Conservation (phyloP, 2,329 filamentous ascomycete species). For the Cordyceps fumosorosea region DNA sequence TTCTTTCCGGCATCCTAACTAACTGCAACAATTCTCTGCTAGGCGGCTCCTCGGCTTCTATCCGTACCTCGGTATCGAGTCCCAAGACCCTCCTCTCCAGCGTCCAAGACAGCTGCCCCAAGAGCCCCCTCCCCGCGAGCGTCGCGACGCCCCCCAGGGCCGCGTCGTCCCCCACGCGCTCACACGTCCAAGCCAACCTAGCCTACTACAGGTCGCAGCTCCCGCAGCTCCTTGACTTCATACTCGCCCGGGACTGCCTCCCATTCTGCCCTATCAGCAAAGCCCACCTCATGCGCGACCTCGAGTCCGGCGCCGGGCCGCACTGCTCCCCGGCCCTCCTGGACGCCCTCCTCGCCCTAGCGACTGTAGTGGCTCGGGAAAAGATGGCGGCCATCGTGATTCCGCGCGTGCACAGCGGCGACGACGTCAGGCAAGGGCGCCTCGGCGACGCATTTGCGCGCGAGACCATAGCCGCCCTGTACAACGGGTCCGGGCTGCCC, state of each 20-base stretch:
- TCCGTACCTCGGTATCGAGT: neutral
- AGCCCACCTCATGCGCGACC: neutral
- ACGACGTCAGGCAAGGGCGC: neutral
- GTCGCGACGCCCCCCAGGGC: neutral
- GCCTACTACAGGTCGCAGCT: neutral
- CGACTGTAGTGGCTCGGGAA: neutral
- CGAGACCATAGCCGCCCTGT: neutral
- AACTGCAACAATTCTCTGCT: neutral
- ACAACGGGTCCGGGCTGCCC: neutral
- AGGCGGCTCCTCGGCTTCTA: neutral
- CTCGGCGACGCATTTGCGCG: neutral
- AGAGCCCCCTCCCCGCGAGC: neutral
- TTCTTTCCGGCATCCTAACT: neutral
- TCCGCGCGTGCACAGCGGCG: neutral
- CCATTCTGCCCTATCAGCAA: neutral
- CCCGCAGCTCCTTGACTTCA: neutral
- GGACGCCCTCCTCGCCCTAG: neutral
- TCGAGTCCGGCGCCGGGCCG: neutral
- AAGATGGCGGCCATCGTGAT: neutral
- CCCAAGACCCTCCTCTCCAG: neutral
- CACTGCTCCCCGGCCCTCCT: neutral
- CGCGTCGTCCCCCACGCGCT: neutral
- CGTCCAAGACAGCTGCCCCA: neutral
- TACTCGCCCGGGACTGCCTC: neutral
- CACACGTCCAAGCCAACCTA: neutral